Evolutionary conservation across 1,284 basidiomycete genomes (phyloP).

Genomic region (Malassezia furfur): DNA sequence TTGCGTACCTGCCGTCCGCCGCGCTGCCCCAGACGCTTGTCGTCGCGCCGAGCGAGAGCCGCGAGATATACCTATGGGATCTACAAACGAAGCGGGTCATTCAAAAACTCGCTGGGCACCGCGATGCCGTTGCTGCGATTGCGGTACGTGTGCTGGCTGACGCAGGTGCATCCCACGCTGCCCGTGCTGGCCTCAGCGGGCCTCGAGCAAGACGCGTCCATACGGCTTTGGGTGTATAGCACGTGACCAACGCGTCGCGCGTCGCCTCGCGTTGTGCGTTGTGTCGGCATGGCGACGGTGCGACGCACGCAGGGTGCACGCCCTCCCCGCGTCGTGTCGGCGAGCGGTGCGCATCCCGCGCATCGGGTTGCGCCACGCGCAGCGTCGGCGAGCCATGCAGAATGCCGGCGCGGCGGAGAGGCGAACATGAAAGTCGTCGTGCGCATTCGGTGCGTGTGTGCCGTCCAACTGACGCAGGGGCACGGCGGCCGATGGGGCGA

Average conservation of each 20-base stretch:
- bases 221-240: conserved; percentile 27
- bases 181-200: conserved; percentile 30
- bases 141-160: conserved; percentile 13
- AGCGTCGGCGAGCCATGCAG: background rate
- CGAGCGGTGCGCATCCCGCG: background rate
- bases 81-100: conserved; percentile 69
- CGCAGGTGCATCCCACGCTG: conserved; percentile 25
- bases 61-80: conserved; percentile 80
- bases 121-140: conserved; percentile 49
- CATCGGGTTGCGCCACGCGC: background rate
- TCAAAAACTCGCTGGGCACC: conserved; percentile 67
- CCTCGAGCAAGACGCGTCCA: conserved; percentile 27
- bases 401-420: conserved; percentile 16
- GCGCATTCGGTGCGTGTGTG: conserved; percentile 25
- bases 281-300: conserved; percentile 6
- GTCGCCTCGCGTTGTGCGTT: background rate
- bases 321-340: conserved; percentile 10
- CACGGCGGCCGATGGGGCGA: conserved; percentile 5
- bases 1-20: conserved; percentile 18
- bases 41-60: conserved; percentile 80
- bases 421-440: conserved; percentile 46
- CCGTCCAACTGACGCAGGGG: background rate
- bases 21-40: conserved; percentile 49
- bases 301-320: conserved; percentile 14
- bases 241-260: conserved; percentile 17